Base-by-base conservation (phyloP, 441 rosid genomes). In the Geranium incanum region DNA sequence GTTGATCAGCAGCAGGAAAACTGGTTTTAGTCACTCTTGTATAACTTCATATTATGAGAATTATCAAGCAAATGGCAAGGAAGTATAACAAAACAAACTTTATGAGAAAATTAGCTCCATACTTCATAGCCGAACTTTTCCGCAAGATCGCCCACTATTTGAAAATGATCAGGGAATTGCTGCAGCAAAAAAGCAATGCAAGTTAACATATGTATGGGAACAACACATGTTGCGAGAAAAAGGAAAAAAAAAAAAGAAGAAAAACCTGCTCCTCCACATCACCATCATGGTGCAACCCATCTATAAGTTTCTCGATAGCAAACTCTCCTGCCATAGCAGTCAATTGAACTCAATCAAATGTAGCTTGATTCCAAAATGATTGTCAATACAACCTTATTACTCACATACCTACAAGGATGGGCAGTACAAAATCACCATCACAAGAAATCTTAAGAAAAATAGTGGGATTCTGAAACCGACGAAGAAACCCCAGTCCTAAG, bases 371-470 rank as follows among this genome's bases (percentile, higher is more conserved):
- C 4, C 37, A 3, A 23, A 23, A 57, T 4, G 1, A 38, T 6
- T 33, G 64, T 16, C 6, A 68, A 21, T 9, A 5, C 16, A 74
- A 36, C 63, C 63, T 6, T 8, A 60, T 69, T 37, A 68, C 67
- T 37, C 18, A 16, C 66, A 57, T 81, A 91, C 97, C 96, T 81
- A 86, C 96, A 36, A 85, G 76, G 78, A 91, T 80, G 12, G 97
- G 98, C 62, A 91, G 84, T 80, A 89, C 76, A 78, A 84, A 91
- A 75, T 91, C 95, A 12, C 88, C 96, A 77, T 87, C 87, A 80
- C 93, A 94, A 73, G 91, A 86, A 78, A 94, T 80, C 79, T 90
- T 89, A 69, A 94, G 96, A 80, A 94, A 94, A 76, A 94, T 88
- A 0, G 98, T 88, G 7, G 98, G 98, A 78, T 76, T 82, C 16